Base-by-base conservation (phyloP, 2,329 filamentous ascomycete species). In the Alternaria ethzedia region DNA sequence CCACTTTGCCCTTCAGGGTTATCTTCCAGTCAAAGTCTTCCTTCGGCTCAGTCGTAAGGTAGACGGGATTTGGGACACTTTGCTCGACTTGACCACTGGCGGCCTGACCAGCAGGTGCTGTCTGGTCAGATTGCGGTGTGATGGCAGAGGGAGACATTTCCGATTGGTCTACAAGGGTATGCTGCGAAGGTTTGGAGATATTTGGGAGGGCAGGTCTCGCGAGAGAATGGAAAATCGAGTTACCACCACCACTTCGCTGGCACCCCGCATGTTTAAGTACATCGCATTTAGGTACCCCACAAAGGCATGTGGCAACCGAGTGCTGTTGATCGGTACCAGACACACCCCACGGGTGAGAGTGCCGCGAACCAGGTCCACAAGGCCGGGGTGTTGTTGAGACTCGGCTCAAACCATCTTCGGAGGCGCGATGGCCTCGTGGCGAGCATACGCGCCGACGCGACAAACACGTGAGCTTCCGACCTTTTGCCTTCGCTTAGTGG, bases 1-100 rank as follows among this genome's bases (percentile, higher is more conserved):
- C 63, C 69, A 83, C 70, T 65, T 84, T 84, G 68, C 79, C 77
- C 56, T 75, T 77, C 17, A 84, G 75, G 2, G 79, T 81, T 7
- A 84, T 81, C 59, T 82, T 80, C 82, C 82, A 84, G 74, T 79
- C 80, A 62, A 81, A 79, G 58, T 82, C 75, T n/a, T 80, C 71
- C n/a, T 75, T 72, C 1, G 83, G 83, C 67, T 82, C 74, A 46
- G 83, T 84, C 60, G 75, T 78, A 17, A 83, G 72, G 28, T 79
- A 80, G 7, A 78, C 69, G 64, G 75, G 71, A 65, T 75, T 78
- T 44, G 71, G 63, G 36, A 70, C 62, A 26, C 70, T 68, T 56
- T 77, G 72, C 50, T 70, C 61, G 50, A 71, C 63, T 46, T 74
- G 67, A n/a, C 55, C 55, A 51, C 43, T 63, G 30, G 62, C 69